phyloP scores from a whole-genome alignment of 2,329 filamentous ascomycete genomes.

The Penicillium griseofulvum region DNA sequence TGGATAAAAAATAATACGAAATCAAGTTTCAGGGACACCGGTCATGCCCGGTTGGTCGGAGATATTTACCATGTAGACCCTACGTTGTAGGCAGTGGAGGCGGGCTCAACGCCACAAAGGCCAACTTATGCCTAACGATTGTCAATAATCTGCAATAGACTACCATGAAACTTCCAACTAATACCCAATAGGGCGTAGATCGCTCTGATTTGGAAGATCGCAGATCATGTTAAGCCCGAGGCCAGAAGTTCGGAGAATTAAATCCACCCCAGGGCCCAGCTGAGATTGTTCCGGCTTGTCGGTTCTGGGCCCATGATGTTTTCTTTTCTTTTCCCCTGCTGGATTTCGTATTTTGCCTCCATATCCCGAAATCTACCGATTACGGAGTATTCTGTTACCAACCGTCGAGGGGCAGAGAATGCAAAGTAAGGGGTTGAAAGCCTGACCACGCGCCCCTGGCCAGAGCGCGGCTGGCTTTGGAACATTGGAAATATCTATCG shows the following conservation, averaged over 20 bases:
- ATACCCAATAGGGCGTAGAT: neutral
- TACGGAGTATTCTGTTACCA: neutral
- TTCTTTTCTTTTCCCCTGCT: neutral
- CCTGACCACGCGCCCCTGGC: neutral
- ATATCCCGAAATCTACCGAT: neutral
- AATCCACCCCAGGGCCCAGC: neutral
- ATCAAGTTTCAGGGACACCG: neutral
- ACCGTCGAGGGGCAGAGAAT: neutral
- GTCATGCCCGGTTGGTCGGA: neutral
- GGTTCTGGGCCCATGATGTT: neutral
- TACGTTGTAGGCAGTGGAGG: neutral
- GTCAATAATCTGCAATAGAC: neutral
- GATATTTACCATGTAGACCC: neutral
- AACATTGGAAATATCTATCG: neutral
- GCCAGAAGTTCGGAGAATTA: neutral
- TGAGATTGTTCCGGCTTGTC: neutral
- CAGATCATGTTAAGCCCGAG: neutral
- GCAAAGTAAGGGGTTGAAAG: constrained; percentile 1
- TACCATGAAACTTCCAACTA: neutral
- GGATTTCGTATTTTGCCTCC: neutral
- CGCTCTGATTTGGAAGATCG: neutral
- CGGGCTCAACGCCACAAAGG: neutral
- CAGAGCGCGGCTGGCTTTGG: neutral
- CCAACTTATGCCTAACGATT: neutral
- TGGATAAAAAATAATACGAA: too few species aligned